Base-by-base conservation (phyloP, 805 yeast genomes). In the Gaillardinia entomophila region DNA sequence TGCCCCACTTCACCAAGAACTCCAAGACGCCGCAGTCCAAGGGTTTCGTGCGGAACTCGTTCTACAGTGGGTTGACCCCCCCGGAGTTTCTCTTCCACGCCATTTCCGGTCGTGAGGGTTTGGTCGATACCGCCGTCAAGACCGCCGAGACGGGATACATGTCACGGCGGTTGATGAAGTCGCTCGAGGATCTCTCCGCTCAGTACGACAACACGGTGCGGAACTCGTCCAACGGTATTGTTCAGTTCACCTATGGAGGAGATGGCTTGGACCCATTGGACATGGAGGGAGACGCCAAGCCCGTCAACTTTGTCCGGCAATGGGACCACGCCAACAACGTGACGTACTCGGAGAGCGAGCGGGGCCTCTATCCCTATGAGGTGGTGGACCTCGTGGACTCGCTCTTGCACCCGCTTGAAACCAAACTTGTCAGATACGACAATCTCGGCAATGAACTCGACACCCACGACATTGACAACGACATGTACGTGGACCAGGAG, bases 111-210 rank as follows among this genome's bases (percentile, higher is more conserved):
- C 85, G 99, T 71, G 99, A 92, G 72, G 99, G 99, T 63, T 71
- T 92, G 57, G 97, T 92, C 37, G 99, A 92, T 71, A 92, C 99
- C 15, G 99, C 99, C 14, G 99, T 92, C 36, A 92, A 92, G 61
- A 92, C 99, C 22, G 99, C 99, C 3, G 99, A 92, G 58, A 90
- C 98, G 4, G 97, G 97, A 55, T 89, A 89, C 63, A 90, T 90
- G 94, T 90, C 97, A 16, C 84, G 98, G 62, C 80, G 98, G 60
- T 72, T 90, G 57, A 90, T 90, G 98, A 90, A 90, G 60, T 92
- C 97, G 4, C 68, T 92, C 48, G 99, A 92, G 65, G 99, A 92
- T 66, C 71, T 92, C 55, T 86, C 96, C 31, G 76, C 95, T 37
- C 87, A 81, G 52, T 92, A 92, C 59, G 99, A 92, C 57, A 78